A percentile compares a stretch with the other conserved stretches of the same genome.
phyloP scores from a whole-genome alignment of 352 stramenopile species.

The Globisporangium camurandrum region DNA sequence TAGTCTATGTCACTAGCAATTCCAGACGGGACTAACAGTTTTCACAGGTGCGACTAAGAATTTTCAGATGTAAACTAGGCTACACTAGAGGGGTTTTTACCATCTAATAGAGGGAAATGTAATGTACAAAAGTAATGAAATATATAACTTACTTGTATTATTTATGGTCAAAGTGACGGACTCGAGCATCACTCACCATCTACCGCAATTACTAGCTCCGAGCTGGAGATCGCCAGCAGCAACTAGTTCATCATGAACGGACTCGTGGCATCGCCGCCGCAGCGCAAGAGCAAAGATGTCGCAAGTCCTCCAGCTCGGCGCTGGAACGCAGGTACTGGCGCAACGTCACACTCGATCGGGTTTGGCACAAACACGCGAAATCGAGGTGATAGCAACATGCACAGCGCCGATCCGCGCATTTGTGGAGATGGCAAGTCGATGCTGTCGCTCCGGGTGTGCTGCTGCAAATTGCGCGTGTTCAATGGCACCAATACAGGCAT shows the following conservation, averaged over 20 bases:
- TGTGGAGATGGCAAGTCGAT: constrained; percentile 36
- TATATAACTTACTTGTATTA: too few relatives aligned
- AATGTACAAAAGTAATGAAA: too few relatives aligned
- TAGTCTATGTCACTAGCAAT: too few relatives aligned
- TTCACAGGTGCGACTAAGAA: too few relatives aligned
- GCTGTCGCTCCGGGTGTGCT: constrained; percentile 59
- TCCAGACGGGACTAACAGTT: too few relatives aligned
- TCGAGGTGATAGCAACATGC: too few relatives aligned
- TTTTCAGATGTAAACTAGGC: too few relatives aligned
- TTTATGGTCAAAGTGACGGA: too few relatives aligned
- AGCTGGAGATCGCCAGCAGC: constrained; percentile 24
- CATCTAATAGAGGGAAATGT: too few relatives aligned
- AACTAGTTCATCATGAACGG: constrained; percentile 10
- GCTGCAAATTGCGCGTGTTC: constrained; percentile 59
- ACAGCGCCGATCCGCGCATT: too few relatives aligned
- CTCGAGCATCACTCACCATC: not conserved
- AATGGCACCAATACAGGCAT: constrained; percentile 51
- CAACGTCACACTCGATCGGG: not conserved
- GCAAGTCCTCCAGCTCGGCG: constrained; percentile 6
- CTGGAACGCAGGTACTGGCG: constrained; percentile 18
- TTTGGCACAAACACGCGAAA: not conserved
- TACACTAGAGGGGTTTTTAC: too few relatives aligned
- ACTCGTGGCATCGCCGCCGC: constrained; percentile 2
- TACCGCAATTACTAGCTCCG: not conserved
- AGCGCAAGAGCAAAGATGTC: constrained; percentile 12